Percentiles rank a stretch among this genome's conserved stretches.
Evolutionary conservation across 306 rosid genomes (phyloP).

Genomic region (Sindora glabra): DNA sequence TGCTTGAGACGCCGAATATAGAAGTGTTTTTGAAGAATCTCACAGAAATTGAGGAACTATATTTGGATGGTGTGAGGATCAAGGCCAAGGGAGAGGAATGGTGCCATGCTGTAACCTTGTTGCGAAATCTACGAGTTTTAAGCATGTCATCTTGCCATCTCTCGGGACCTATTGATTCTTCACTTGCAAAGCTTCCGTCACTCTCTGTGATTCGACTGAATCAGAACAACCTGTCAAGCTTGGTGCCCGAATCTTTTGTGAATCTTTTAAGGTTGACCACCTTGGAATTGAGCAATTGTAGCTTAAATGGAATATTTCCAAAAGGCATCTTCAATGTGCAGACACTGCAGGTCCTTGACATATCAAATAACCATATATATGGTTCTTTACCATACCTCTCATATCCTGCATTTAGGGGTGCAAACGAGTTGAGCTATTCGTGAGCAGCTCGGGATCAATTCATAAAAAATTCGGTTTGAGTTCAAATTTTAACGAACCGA

Average conservation of each 20-base stretch:
- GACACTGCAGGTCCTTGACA: not conserved
- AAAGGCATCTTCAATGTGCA: not conserved
- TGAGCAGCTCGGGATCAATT: too few relatives aligned
- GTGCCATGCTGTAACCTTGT: slow-evolving; percentile 14
- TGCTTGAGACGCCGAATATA: slow-evolving; percentile 10
- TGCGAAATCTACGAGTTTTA: slow-evolving; percentile 2
- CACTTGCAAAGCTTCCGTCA: not conserved
- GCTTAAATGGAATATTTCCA: slow-evolving; percentile 10
- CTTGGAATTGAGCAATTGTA: not conserved
- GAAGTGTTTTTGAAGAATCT: slow-evolving; percentile 15
- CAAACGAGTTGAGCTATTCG: too few relatives aligned
- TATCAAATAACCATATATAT: not conserved
- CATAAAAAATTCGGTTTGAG: too few relatives aligned
- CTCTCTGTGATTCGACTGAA: not conserved
- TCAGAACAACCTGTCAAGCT: not conserved
- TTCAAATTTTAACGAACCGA: too few relatives aligned
- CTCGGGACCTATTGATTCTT: slow-evolving; percentile 12
- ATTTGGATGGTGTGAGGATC: slow-evolving; percentile 24
- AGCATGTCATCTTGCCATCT: slow-evolving; percentile 14
- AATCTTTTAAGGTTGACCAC: not conserved
- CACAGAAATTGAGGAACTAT: not conserved
- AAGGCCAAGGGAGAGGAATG: slow-evolving; percentile 22
- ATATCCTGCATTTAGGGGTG: too few relatives aligned
- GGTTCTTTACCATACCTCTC: slow-evolving; percentile 9
- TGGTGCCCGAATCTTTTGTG: not conserved